These are phyloP conservation scores for Aschersonia sp. DNA, from an alignment of 2,329 filamentous ascomycete genomes.

Conservation along the genomic window DNA sequence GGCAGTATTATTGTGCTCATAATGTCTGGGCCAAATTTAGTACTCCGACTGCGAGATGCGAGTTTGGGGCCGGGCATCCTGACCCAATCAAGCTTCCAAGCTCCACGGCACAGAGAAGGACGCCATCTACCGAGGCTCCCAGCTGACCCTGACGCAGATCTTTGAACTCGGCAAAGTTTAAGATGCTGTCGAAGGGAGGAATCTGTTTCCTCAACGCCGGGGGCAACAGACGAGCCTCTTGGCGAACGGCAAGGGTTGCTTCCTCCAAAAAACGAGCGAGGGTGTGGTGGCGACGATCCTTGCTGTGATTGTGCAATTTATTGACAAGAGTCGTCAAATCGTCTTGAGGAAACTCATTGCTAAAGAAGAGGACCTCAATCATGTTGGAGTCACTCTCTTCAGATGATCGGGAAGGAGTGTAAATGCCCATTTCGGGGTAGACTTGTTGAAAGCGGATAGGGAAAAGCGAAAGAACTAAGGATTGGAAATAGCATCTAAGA, in stretches of 20 bases:
- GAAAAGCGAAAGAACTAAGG: no score
- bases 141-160: conserved; percentile 24
- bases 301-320: background rate
- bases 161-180: conserved; percentile 15
- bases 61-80: conserved; percentile 3
- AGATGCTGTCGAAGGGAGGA: conserved; percentile 21
- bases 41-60: no score
- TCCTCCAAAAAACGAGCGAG: conserved; percentile 1
- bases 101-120: conserved; percentile 24
- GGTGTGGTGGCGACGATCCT: background rate
- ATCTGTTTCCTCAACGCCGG: conserved; percentile 12
- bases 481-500: no score
- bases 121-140: conserved; percentile 27
- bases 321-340: background rate
- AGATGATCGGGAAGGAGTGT: background rate
- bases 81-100: conserved; percentile 29
- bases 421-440: background rate
- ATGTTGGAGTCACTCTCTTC: background rate
- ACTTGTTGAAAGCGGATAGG: no score
- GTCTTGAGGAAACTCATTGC: conserved; percentile 3
- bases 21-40: background rate
- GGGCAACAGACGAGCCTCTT: background rate
- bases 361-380: background rate
- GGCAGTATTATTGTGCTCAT: background rate
- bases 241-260: background rate